phyloP scores from a whole-genome alignment of 176 grass and related monocot genomes.

The Hyparrhenia diplandra region DNA sequence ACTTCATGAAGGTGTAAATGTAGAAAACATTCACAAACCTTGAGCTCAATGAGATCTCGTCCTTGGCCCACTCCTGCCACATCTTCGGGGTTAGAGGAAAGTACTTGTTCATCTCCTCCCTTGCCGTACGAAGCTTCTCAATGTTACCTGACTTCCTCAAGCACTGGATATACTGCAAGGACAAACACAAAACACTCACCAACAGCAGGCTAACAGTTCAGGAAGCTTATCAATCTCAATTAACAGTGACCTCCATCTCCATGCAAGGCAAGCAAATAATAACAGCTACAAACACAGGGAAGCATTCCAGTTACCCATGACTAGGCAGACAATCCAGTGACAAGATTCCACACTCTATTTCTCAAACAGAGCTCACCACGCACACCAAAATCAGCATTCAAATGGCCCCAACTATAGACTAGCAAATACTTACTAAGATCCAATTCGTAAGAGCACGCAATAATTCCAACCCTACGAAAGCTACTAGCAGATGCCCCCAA shows the following conservation, averaged over 20 bases:
- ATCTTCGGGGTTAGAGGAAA: constrained; percentile 77
- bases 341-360: not conserved
- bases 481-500: not conserved
- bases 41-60: constrained; percentile 68
- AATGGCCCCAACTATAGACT: not conserved
- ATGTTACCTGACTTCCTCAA: constrained; percentile 86
- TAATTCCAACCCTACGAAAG: not conserved
- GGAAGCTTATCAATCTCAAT: not conserved
- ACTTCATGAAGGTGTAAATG: not conserved
- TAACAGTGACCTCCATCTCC: too few relatives aligned
- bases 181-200: not conserved
- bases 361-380: not conserved
- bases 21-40: constrained; percentile 36
- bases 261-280: too few relatives aligned
- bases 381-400: not conserved
- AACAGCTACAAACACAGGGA: too few relatives aligned
- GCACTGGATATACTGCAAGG: constrained; percentile 67
- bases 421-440: not conserved
- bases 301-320: too few relatives aligned
- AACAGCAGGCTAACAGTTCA: not conserved
- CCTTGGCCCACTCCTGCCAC: constrained; percentile 91
- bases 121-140: constrained; percentile 63
- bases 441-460: not conserved
- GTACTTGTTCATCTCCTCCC: constrained; percentile 74
- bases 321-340: not conserved